A percentile compares a stretch with the other conserved stretches of the same genome.
phyloP scores from a whole-genome alignment of 495 filamentous ascomycete species.

The Talaromyces stipitatus region DNA sequence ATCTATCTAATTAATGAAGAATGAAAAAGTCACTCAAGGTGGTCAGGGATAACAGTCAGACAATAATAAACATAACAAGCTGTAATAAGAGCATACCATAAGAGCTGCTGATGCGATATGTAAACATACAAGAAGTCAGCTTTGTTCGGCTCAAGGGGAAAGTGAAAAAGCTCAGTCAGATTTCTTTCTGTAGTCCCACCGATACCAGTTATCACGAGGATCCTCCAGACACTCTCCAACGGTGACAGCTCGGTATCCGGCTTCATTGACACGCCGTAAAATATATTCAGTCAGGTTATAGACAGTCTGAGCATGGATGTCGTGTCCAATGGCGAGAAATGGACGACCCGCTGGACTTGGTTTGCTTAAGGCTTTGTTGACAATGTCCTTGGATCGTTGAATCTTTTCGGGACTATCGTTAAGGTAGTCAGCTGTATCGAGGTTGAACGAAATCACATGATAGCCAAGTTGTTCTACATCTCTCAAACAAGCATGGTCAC shows the following conservation, averaged over 20 bases:
- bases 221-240: constrained; percentile 73
- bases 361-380: constrained; percentile 45
- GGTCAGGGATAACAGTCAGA: background rate
- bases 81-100: background rate
- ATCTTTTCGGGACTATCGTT: constrained; percentile 53
- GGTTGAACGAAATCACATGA: constrained; percentile 65
- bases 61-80: background rate
- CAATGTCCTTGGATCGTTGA: constrained; percentile 66
- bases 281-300: constrained; percentile 72
- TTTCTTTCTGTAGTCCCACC: constrained; percentile 25
- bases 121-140: background rate
- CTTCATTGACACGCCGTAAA: constrained; percentile 44
- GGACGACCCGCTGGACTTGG: constrained; percentile 33
- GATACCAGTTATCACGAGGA: constrained; percentile 64
- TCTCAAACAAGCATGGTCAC: constrained; percentile 50
- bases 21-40: background rate
- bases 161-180: background rate
- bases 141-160: background rate
- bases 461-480: constrained; percentile 64
- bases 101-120: background rate
- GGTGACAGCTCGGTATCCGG: constrained; percentile 62
- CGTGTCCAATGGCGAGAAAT: constrained; percentile 69
- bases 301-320: constrained; percentile 70
- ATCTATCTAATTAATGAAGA: background rate
- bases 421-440: constrained; percentile 74